Percentiles rank a stretch among this genome's conserved stretches.
These are phyloP conservation scores for Saposhnikovia divaricata DNA, from an alignment of 129 eudicot species.

Conservation along the genomic window DNA sequence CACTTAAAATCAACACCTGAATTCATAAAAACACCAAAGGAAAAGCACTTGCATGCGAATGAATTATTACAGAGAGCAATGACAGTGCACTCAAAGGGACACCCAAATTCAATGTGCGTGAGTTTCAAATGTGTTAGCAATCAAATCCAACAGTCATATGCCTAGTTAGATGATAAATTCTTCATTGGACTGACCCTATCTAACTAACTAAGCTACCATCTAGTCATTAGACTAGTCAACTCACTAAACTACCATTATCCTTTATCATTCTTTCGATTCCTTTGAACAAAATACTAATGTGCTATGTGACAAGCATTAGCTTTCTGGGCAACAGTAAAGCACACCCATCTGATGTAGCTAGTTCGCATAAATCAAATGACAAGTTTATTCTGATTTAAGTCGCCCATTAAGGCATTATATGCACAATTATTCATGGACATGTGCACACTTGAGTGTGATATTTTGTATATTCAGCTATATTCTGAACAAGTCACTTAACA, in stretches of 20 bases:
- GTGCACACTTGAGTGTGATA: neutral
- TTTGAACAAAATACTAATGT: neutral
- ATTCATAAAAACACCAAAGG: neutral
- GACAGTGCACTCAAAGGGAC: neutral
- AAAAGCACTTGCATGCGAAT: neutral
- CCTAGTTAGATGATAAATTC: neutral
- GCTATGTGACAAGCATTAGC: neutral
- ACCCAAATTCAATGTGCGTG: neutral
- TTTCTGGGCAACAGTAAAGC: neutral
- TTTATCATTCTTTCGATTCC: neutral
- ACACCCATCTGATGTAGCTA: neutral
- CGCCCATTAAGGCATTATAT: neutral
- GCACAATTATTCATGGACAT: neutral
- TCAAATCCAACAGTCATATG: neutral
- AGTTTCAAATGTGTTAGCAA: neutral
- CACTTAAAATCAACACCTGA: slow-evolving; percentile 80
- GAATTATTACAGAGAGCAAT: neutral
- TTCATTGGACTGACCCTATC: neutral
- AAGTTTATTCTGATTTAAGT: neutral
- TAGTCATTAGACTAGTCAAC: neutral
- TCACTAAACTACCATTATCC: neutral
- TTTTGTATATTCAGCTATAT: neutral
- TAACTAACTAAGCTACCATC: neutral
- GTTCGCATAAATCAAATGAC: neutral
- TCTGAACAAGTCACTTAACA: neutral